Evolutionary conservation across 2,329 filamentous ascomycete species (phyloP).

Genomic region (Hymenotorrendiella dingleyae): DNA sequence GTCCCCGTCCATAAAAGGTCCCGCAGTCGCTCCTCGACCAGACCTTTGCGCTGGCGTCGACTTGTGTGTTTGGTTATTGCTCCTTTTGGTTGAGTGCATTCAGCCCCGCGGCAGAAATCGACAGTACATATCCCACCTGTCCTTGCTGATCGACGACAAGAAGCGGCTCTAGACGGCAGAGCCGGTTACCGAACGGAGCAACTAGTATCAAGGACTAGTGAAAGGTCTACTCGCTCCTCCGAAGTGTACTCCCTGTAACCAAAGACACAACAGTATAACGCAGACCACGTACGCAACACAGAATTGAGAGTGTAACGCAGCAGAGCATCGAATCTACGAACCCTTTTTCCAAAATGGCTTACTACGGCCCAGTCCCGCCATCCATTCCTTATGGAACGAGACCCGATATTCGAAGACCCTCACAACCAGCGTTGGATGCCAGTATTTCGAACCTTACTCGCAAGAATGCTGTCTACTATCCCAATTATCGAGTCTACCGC

Average conservation of each 20-base stretch:
- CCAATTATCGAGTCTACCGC: slow-evolving; percentile 70
- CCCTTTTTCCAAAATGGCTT: slow-evolving; percentile 11
- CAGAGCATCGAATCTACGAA: too few relatives aligned
- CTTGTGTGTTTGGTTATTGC: slow-evolving; percentile 3
- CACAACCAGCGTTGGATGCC: slow-evolving; percentile 26
- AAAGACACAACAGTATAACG: too few relatives aligned
- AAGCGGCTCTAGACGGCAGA: slow-evolving; percentile 6
- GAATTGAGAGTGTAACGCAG: too few relatives aligned
- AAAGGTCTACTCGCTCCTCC: not conserved
- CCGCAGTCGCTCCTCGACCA: not conserved
- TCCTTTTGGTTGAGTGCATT: slow-evolving; percentile 9
- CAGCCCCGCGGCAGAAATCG: slow-evolving; percentile 9
- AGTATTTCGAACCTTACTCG: slow-evolving; percentile 43
- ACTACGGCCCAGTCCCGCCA: slow-evolving; percentile 21
- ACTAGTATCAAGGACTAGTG: not conserved
- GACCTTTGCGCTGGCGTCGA: slow-evolving; percentile 1
- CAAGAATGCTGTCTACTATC: slow-evolving; percentile 77
- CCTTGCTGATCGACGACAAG: slow-evolving; percentile 1
- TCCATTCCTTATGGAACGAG: slow-evolving; percentile 24
- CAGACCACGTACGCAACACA: too few relatives aligned
- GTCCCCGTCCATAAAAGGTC: slow-evolving; percentile 1
- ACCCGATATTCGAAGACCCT: slow-evolving; percentile 25
- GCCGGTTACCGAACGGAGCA: not conserved
- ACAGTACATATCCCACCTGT: slow-evolving; percentile 6
- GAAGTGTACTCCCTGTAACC: too few relatives aligned